phyloP scores from a whole-genome alignment of 257 asterid species.

The Ehretia macrophylla region DNA sequence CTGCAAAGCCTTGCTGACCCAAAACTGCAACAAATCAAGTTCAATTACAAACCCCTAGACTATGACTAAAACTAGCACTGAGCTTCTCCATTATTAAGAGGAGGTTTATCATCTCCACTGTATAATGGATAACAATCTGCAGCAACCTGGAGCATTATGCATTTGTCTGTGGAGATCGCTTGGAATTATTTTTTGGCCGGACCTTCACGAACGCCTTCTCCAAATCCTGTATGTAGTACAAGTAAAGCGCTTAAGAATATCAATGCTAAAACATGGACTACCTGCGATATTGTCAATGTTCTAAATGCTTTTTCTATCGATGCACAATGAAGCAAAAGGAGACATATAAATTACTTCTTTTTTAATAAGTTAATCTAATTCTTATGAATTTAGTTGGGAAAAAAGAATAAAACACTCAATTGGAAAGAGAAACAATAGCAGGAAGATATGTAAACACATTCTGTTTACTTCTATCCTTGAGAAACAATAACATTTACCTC shows the following conservation, averaged over 20 bases:
- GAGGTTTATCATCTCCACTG: not conserved
- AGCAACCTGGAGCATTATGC: conserved; percentile 9
- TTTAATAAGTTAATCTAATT: too few relatives aligned
- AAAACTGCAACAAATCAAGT: too few relatives aligned
- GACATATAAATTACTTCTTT: too few relatives aligned
- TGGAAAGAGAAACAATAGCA: too few relatives aligned
- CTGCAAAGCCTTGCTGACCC: too few relatives aligned
- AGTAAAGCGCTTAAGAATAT: not conserved
- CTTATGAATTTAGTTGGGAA: too few relatives aligned
- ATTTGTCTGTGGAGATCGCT: conserved; percentile 47
- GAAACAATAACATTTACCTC: conserved; percentile 23
- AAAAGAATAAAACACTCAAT: too few relatives aligned
- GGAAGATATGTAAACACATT: too few relatives aligned
- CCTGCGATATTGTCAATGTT: too few relatives aligned
- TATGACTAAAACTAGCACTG: too few relatives aligned
- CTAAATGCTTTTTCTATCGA: not conserved
- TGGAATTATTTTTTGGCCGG: conserved; percentile 73
- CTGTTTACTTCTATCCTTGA: too few relatives aligned
- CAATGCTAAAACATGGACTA: too few relatives aligned
- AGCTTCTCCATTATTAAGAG: not conserved
- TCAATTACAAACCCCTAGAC: not conserved
- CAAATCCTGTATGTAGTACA: conserved; percentile 51
- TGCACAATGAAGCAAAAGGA: not conserved
- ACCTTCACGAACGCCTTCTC: conserved; percentile 71
- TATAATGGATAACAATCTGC: not conserved